Percentiles rank a stretch among this genome's conserved stretches.
Evolutionary conservation across 2,329 filamentous ascomycete species (phyloP).

Genomic region (Monilinia fructigena): DNA sequence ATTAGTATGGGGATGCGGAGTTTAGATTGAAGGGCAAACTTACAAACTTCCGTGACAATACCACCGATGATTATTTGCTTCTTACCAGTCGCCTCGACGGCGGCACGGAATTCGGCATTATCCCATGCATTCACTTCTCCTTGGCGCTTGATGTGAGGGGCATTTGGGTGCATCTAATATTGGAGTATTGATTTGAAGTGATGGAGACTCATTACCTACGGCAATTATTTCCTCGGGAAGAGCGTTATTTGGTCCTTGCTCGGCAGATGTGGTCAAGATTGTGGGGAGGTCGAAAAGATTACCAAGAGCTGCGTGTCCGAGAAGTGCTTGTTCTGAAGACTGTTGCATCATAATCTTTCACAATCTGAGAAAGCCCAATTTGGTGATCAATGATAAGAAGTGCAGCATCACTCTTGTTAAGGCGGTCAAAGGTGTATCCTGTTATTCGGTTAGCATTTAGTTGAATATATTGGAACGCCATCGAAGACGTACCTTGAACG

Average conservation of each 20-base stretch:
- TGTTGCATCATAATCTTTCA: conserved; percentile 64
- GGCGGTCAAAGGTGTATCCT: conserved; percentile 38
- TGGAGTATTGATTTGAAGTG: not conserved
- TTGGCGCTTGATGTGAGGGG: conserved; percentile 63
- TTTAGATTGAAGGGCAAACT: not conserved
- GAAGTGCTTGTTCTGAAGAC: conserved; percentile 64
- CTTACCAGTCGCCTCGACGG: conserved; percentile 62
- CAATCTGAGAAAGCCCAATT: conserved; percentile 56
- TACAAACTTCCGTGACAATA: conserved; percentile 67
- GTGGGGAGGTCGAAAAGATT: conserved; percentile 67
- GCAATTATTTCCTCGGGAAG: conserved; percentile 67
- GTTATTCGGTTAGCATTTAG: not conserved
- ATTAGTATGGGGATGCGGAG: not conserved
- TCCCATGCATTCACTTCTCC: conserved; percentile 80
- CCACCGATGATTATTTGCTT: conserved; percentile 71
- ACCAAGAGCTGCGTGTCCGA: conserved; percentile 66
- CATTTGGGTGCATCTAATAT: conserved; percentile 57
- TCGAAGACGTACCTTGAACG: conserved; percentile 26
- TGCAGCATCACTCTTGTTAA: conserved; percentile 44
- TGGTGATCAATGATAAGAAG: conserved; percentile 61
- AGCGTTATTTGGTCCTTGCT: conserved; percentile 66
- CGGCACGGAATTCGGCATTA: conserved; percentile 64
- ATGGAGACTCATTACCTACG: conserved; percentile 28
- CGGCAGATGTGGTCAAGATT: conserved; percentile 68
- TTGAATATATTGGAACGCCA: not conserved